Evolutionary conservation across 2,329 filamentous ascomycete genomes (phyloP).

Genomic region (Fusarium sacchari): DNA sequence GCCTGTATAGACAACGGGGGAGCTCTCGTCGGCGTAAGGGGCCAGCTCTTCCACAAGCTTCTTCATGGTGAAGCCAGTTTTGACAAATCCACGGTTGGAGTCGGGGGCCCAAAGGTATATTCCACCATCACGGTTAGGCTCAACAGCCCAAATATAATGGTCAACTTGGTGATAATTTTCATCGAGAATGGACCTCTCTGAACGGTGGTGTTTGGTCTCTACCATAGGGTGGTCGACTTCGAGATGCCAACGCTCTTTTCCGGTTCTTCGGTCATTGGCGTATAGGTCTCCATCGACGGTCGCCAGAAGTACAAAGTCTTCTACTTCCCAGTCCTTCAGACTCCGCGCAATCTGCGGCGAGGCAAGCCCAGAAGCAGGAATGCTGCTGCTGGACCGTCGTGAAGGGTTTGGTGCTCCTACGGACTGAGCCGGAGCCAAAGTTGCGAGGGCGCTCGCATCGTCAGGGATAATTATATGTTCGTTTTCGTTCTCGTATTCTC

Average conservation of each 20-base stretch:
- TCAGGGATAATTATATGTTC: slow-evolving; percentile 55
- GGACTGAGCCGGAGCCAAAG: slow-evolving; percentile 95
- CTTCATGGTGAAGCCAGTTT: slow-evolving; percentile 81
- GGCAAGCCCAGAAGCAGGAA: slow-evolving; percentile 71
- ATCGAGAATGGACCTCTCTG: slow-evolving; percentile 70
- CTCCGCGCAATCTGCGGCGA: slow-evolving; percentile 95
- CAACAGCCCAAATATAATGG: slow-evolving; percentile 94
- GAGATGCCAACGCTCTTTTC: slow-evolving; percentile 85
- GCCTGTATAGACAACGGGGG: slow-evolving; percentile 87
- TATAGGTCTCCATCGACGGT: slow-evolving; percentile 98
- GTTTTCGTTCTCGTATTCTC: slow-evolving; percentile 44
- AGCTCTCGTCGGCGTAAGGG: slow-evolving; percentile 78
- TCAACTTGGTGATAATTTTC: slow-evolving; percentile 74
- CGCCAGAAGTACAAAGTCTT: slow-evolving; percentile 99
- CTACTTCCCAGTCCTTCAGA: slow-evolving; percentile 99
- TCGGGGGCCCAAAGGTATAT: slow-evolving; percentile 86
- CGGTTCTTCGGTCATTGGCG: slow-evolving; percentile 88
- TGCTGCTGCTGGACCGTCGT: slow-evolving; percentile 69
- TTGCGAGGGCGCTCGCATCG: slow-evolving; percentile 95
- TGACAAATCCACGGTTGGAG: slow-evolving; percentile 67
- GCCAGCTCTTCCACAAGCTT: slow-evolving; percentile 84
- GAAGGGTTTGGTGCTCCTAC: slow-evolving; percentile 89
- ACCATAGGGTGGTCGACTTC: slow-evolving; percentile 88
- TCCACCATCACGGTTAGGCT: slow-evolving; percentile 86
- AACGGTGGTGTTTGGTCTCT: slow-evolving; percentile 83